Percentiles rank a stretch among this genome's conserved stretches.
phyloP scores from a whole-genome alignment of 805 yeast genomes.

The Pichia rugopelliculosa region DNA sequence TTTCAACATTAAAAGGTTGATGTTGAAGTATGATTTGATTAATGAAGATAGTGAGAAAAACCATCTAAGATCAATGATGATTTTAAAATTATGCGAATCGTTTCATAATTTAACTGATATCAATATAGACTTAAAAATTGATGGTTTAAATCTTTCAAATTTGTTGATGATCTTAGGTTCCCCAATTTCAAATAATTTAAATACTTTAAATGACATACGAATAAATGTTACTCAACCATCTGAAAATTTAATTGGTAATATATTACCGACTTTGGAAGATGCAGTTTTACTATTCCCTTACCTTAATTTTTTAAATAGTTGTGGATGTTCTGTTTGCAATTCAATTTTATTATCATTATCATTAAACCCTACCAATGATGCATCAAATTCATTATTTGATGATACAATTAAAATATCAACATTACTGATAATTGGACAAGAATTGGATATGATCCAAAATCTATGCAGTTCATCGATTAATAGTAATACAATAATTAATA shows the following conservation, averaged over 20 bases:
- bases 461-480: slow-evolving; percentile 7
- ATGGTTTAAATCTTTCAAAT: slow-evolving; percentile 25
- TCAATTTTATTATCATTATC: slow-evolving; percentile 10
- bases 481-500: slow-evolving; percentile 10
- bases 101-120: slow-evolving; percentile 18
- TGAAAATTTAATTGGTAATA: slow-evolving; percentile 25
- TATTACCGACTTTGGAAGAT: slow-evolving; percentile 25
- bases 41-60: slow-evolving; percentile 26
- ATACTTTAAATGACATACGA: slow-evolving; percentile 20
- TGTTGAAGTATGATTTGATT: slow-evolving; percentile 21
- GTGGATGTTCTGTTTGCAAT: slow-evolving; percentile 21
- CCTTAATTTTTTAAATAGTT: slow-evolving; percentile 21
- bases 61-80: slow-evolving; percentile 27
- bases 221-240: slow-evolving; percentile 24
- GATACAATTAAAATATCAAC: slow-evolving; percentile 28
- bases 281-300: slow-evolving; percentile 24
- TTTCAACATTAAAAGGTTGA: slow-evolving; percentile 16
- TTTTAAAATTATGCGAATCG: slow-evolving; percentile 24
- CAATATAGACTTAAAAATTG: slow-evolving; percentile 22
- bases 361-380: neutral
- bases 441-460: slow-evolving; percentile 20
- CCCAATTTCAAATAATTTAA: slow-evolving; percentile 22
- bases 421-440: slow-evolving; percentile 26
- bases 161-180: slow-evolving; percentile 28
- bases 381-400: slow-evolving; percentile 5